Percentiles rank a stretch among this genome's conserved stretches.
Conservation (phyloP, 2,329 filamentous ascomycete species). For the Colletotrichum sp. region DNA sequence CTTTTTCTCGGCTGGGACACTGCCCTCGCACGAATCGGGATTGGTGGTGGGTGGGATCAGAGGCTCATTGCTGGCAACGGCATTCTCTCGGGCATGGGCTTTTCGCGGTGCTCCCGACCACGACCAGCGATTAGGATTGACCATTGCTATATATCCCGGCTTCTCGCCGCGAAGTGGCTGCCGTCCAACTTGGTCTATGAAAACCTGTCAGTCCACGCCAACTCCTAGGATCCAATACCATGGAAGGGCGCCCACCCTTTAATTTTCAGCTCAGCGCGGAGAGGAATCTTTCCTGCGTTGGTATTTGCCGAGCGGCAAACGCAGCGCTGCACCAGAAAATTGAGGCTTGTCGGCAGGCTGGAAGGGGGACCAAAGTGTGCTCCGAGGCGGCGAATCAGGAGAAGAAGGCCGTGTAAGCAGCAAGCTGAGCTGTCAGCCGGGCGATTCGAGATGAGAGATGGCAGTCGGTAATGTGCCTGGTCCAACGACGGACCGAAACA, state of each 20-base stretch:
- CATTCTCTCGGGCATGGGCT: background rate
- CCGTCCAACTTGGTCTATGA: too few species aligned
- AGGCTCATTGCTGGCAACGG: background rate
- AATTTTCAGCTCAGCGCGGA: background rate
- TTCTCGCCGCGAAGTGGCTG: background rate
- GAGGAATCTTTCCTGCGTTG: background rate
- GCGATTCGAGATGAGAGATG: background rate
- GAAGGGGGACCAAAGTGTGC: background rate
- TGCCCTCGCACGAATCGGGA: background rate
- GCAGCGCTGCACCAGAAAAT: background rate
- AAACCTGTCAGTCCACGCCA: background rate
- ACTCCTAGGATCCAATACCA: background rate
- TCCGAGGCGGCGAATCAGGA: slow-evolving; percentile 8
- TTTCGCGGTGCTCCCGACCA: slow-evolving; percentile 11
- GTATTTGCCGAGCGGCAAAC: background rate
- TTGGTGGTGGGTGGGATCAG: background rate
- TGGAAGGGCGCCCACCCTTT: background rate
- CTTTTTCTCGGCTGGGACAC: background rate
- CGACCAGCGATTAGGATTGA: slow-evolving; percentile 14
- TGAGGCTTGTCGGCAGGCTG: background rate
- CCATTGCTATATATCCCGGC: slow-evolving; percentile 4
- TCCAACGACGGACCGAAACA: background rate
- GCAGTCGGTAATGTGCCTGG: background rate
- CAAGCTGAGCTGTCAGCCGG: background rate
- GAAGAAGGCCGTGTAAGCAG: background rate